A percentile compares a stretch with the other conserved stretches of the same genome.
phyloP scores from a whole-genome alignment of 140 eudicot species.

The Stevia rebaudiana region DNA sequence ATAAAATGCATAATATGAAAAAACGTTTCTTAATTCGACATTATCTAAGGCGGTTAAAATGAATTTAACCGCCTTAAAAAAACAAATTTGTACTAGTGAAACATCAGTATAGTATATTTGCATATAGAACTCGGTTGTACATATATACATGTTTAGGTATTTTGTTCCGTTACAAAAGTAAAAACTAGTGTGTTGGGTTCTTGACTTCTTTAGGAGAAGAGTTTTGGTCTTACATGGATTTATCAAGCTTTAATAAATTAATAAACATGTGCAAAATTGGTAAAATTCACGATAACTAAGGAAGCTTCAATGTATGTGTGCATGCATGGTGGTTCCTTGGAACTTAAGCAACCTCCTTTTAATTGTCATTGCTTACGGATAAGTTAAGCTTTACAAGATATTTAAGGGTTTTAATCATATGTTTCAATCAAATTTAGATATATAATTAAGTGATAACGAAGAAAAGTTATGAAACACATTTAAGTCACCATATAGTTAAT shows the following conservation, averaged over 20 bases:
- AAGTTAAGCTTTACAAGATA: neutral
- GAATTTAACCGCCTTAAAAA: too few relatives aligned
- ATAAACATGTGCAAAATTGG: neutral
- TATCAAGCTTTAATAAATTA: constrained; percentile 11
- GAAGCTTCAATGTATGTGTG: constrained; percentile 1
- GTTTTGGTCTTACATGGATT: neutral
- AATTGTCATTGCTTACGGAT: neutral
- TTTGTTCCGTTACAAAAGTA: neutral
- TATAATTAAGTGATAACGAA: too few relatives aligned
- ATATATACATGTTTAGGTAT: neutral
- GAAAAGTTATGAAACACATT: too few relatives aligned
- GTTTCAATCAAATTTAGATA: too few relatives aligned
- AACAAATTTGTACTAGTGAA: neutral
- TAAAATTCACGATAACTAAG: neutral
- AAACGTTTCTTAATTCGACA: too few relatives aligned
- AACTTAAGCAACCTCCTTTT: constrained; percentile 4
- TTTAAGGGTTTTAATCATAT: neutral
- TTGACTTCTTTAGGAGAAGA: neutral
- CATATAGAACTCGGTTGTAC: neutral
- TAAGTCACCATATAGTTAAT: too few relatives aligned
- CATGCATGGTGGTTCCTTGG: neutral
- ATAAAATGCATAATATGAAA: too few relatives aligned
- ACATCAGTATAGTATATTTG: too few relatives aligned
- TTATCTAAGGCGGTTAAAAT: too few relatives aligned
- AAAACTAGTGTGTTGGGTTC: neutral